phyloP scores from a whole-genome alignment of 352 stramenopile genomes.

The Thraustochytrium striatum region DNA sequence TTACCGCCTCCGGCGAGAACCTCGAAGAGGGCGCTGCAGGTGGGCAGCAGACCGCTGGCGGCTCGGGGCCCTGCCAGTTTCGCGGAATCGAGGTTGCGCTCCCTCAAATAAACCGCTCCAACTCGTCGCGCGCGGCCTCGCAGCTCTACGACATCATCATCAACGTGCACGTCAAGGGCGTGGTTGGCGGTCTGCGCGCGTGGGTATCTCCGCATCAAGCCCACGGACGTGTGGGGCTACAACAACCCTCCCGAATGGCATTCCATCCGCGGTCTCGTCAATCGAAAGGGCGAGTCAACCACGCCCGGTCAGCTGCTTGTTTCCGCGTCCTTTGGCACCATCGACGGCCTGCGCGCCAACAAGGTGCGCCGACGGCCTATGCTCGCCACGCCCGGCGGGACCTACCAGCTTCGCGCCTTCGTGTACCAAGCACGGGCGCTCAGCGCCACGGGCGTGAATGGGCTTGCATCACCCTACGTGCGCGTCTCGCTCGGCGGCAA shows the following conservation, averaged over 20 bases:
- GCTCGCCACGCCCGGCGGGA: background rate
- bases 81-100: conserved; percentile 7
- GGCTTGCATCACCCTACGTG: conserved; percentile 67
- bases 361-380: background rate
- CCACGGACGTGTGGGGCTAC: conserved; percentile 4
- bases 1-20: conserved; percentile 10
- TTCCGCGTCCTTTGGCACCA: background rate
- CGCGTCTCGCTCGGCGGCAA: conserved; percentile 69
- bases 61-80: background rate
- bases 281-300: background rate
- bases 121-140: background rate
- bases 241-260: background rate
- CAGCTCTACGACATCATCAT: conserved; percentile 35
- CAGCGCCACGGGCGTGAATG: conserved; percentile 57
- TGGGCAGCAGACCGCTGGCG: background rate
- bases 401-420: conserved; percentile 69
- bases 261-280: conserved; percentile 9
- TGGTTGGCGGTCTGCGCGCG: background rate
- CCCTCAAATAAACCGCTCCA: background rate
- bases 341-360: background rate
- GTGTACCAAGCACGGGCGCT: conserved; percentile 72
- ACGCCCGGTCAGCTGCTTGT: conserved; percentile 23
- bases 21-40: background rate
- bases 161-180: conserved; percentile 35
- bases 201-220: conserved; percentile 23